Conservation (phyloP, 1,284 basidiomycete genomes). For the Leccinum griseonigrum region DNA sequence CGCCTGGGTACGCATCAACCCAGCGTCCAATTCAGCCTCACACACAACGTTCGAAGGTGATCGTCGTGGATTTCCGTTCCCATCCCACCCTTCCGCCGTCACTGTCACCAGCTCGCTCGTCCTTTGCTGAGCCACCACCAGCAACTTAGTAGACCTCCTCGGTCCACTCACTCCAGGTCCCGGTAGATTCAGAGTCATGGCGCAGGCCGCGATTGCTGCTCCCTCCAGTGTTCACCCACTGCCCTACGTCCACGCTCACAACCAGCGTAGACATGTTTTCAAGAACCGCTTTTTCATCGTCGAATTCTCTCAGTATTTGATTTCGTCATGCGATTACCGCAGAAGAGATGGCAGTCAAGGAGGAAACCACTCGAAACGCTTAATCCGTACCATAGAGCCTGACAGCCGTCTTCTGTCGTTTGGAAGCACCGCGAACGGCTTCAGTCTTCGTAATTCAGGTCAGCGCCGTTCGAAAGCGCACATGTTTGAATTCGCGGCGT, state of each 20-base stretch:
- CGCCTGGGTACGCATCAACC: constrained; percentile 11
- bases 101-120: neutral
- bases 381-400: constrained; percentile 93
- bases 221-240: constrained; percentile 23
- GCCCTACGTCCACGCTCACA: constrained; percentile 27
- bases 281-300: constrained; percentile 60
- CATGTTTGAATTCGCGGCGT: constrained; percentile 80
- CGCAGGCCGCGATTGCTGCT: constrained; percentile 26
- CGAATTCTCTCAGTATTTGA: constrained; percentile 74
- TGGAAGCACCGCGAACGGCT: constrained; percentile 93
- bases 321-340: constrained; percentile 82
- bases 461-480: constrained; percentile 53
- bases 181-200: constrained; percentile 15
- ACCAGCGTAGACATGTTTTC: constrained; percentile 38
- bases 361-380: constrained; percentile 90
- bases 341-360: constrained; percentile 92
- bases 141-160: constrained; percentile 8
- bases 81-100: constrained; percentile 9
- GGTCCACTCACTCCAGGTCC: neutral
- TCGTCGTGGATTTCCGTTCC: constrained; percentile 29
- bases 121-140: constrained; percentile 6
- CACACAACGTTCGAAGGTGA: constrained; percentile 19
- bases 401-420: constrained; percentile 90
- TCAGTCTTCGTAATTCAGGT: constrained; percentile 94
- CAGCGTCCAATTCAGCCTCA: constrained; percentile 15